These are phyloP conservation scores for Neurospora discreta DNA, from an alignment of 495 filamentous ascomycete species.

Conservation along the genomic window DNA sequence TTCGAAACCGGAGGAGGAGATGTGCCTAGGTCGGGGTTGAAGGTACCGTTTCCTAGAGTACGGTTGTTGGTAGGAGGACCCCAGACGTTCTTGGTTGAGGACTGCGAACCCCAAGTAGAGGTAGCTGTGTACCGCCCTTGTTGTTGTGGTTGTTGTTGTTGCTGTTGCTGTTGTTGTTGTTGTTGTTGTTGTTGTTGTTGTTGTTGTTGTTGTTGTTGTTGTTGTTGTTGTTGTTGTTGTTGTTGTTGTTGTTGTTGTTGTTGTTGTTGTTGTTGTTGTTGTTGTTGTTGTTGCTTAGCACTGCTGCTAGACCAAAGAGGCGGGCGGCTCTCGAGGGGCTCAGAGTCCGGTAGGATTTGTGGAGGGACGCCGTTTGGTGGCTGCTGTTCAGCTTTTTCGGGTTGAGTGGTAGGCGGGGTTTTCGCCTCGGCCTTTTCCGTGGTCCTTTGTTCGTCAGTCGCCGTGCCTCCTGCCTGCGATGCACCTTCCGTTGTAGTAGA, in stretches of 20 bases:
- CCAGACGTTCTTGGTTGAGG: constrained; percentile 56
- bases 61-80: constrained; percentile 60
- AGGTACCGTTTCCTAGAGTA: constrained; percentile 69
- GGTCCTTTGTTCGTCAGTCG: constrained; percentile 3
- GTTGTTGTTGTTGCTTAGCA: constrained; percentile 14
- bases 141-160: no score
- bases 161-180: no score
- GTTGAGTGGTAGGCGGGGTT: background rate
- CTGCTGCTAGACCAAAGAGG: background rate
- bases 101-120: constrained; percentile 23
- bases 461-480: constrained; percentile 8
- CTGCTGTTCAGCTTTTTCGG: constrained; percentile 6
- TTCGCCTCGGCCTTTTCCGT: constrained; percentile 8
- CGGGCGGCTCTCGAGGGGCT: constrained; percentile 10
- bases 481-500: constrained; percentile 1
- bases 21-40: constrained; percentile 49
- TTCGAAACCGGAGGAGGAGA: constrained; percentile 23
- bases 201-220: no score
- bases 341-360: constrained; percentile 3
- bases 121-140: constrained; percentile 27
- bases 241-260: no score
- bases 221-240: no score
- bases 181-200: no score
- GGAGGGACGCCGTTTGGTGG: constrained; percentile 4
- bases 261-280: no score